Evolutionary conservation across 163 green algal species (phyloP).

Genomic region (Scenedesmus sp.): DNA sequence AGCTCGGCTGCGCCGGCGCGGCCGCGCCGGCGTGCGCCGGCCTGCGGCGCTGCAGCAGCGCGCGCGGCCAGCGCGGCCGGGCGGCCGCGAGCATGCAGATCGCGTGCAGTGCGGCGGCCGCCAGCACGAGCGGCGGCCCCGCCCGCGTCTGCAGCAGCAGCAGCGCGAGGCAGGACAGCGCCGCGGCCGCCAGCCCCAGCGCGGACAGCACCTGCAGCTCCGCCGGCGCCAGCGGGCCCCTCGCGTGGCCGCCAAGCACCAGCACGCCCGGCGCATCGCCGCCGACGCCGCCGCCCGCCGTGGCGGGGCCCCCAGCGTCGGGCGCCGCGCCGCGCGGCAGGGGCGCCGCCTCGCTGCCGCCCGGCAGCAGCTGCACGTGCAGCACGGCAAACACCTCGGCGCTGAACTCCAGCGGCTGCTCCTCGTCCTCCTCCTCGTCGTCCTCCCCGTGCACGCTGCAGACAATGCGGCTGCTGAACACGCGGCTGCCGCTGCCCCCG

Average conservation of each 20-base stretch:
- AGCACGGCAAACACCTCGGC: slow-evolving; percentile 40
- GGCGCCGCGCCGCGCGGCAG: neutral
- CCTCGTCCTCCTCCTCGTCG: neutral
- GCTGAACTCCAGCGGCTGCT: slow-evolving; percentile 6
- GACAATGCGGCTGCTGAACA: neutral
- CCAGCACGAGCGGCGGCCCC: slow-evolving; percentile 3
- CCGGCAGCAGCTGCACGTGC: slow-evolving; percentile 33
- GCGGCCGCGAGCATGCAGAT: neutral
- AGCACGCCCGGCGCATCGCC: neutral
- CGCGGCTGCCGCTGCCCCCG: neutral
- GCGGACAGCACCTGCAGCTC: slow-evolving; percentile 19
- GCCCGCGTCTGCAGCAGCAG: neutral
- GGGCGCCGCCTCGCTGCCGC: neutral
- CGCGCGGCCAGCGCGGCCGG: neutral
- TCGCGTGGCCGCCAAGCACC: neutral
- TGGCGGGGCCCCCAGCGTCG: neutral
- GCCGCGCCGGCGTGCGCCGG: neutral
- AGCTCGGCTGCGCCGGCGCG: neutral
- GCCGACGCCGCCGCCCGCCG: neutral
- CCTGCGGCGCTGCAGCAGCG: too few species aligned
- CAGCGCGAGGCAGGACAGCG: slow-evolving; percentile 14
- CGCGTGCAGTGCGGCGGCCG: neutral
- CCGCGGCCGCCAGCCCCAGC: neutral
- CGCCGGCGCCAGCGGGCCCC: neutral
- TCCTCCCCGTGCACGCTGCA: slow-evolving; percentile 5